Evolutionary conservation across 1,284 basidiomycete genomes (phyloP), one percentile per base, ranked within the genome.

Genomic region (Rhodotorula sp.): DNA sequence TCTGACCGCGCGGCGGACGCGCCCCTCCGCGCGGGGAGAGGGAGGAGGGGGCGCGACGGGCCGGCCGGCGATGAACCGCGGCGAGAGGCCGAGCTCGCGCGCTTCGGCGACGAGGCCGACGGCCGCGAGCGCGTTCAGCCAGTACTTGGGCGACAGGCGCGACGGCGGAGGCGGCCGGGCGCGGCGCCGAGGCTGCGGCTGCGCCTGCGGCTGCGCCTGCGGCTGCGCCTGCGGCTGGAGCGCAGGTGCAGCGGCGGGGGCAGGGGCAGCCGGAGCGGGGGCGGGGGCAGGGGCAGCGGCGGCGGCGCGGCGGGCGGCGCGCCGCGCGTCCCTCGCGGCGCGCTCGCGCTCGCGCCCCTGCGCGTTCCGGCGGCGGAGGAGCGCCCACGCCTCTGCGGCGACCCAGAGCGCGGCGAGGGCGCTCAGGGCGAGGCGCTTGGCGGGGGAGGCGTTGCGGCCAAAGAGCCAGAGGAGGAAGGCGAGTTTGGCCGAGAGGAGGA

Each of bases 401-500:
- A 79, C 74, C 79, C 79, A 80, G 15, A 50, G 50, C 2, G 67
- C 67, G 4, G 80, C 80, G 57, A 78, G 67, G 29, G 37, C 66
- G 50, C 61, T 68, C 50, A 80, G 69, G 32, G 76, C 67, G 29
- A 69, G 36, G 7, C 78, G 64, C 62, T 80, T 80, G 12, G 66
- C 59, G 9, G 54, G 54, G 3, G 65, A 72, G 13, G 80, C 80
- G 66, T 79, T 76, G 44, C 78, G 73, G 15, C 78, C 80, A 57
- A 80, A 80, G 60, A 80, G 73, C 61, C 75, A 80, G 37, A 80
- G 63, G 19, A 80, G 66, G 67, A 80, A 77, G 1, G 55, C 70
- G 36, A 80, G 72, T 62, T 80, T 80, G 67, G 79, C 60, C 3
- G 76, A 61, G 51, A 80, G 73, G 70, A 77, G 74, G 53, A 78